These are phyloP conservation scores for Mucor saturninus DNA, from an alignment of 371 early-diverging fungal species.

Conservation along the genomic window DNA sequence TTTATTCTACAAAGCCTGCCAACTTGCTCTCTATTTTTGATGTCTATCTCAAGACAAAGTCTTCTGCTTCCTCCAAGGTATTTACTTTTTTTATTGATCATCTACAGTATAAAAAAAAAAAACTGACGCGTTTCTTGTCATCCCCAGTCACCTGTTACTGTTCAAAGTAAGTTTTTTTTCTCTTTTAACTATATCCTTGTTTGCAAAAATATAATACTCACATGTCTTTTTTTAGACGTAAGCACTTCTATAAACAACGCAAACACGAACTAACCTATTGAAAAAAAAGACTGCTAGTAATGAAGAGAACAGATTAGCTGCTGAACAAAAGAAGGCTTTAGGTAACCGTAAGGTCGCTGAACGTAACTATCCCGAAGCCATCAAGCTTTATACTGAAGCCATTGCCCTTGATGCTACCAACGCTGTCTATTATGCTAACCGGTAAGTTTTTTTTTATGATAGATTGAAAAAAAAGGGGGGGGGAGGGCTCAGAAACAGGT, in stretches of 20 bases:
- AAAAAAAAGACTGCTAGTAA: constrained; percentile 13
- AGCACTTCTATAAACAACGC: not conserved
- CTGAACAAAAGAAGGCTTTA: constrained; percentile 84
- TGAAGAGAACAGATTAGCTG: constrained; percentile 74
- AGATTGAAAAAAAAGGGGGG: no score
- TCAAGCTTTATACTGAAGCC: constrained; percentile 88
- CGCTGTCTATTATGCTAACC: constrained; percentile 95
- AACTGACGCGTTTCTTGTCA: constrained; percentile 9
- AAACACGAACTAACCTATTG: constrained; percentile 1
- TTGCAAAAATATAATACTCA: constrained; percentile 12
- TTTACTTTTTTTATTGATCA: not conserved
- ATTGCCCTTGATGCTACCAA: constrained; percentile 82
- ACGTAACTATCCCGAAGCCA: constrained; percentile 85
- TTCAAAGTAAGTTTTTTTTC: constrained; percentile 26
- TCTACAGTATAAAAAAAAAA: not conserved
- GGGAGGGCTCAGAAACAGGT: not conserved
- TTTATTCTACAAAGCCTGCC: constrained; percentile 85
- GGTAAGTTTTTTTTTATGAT: constrained; percentile 50
- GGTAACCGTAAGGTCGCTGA: constrained; percentile 86
- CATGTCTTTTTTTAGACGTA: constrained; percentile 12
- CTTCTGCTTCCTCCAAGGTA: constrained; percentile 42
- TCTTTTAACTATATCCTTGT: constrained; percentile 5
- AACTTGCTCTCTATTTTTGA: constrained; percentile 85
- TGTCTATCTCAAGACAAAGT: constrained; percentile 86
- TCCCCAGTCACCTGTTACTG: constrained; percentile 9